Evolutionary conservation across 2,329 filamentous ascomycete species (phyloP).

Genomic region (Daldinia sp.): DNA sequence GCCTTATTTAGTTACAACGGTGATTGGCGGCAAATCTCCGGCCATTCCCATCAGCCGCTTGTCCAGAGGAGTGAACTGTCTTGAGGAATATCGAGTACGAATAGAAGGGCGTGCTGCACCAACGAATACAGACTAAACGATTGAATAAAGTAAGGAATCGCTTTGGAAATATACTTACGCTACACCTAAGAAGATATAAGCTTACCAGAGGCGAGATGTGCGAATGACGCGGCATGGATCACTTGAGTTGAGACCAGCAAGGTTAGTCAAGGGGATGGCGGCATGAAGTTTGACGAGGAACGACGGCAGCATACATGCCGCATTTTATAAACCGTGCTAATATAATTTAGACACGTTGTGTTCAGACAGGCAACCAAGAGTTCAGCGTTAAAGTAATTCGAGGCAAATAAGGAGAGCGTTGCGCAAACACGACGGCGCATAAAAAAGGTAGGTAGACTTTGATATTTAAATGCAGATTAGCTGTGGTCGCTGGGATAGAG

Average conservation of each 20-base stretch:
- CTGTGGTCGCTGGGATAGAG: slow-evolving; percentile 23
- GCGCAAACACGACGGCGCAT: slow-evolving; percentile 10
- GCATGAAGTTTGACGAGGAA: slow-evolving; percentile 26
- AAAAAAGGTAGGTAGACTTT: slow-evolving; percentile 12
- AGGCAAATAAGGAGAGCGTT: slow-evolving; percentile 9
- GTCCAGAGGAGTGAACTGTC: slow-evolving; percentile 36
- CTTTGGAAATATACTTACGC: slow-evolving; percentile 10
- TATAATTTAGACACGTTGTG: slow-evolving; percentile 2
- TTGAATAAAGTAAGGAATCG: not conserved
- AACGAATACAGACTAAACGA: not conserved
- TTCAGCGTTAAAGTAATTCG: not conserved
- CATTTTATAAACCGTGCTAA: not conserved
- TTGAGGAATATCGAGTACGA: slow-evolving; percentile 23
- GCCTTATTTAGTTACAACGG: slow-evolving; percentile 19
- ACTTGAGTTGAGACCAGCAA: slow-evolving; percentile 4
- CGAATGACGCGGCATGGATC: slow-evolving; percentile 6
- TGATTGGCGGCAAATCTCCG: slow-evolving; percentile 39
- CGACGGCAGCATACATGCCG: slow-evolving; percentile 28
- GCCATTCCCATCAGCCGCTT: slow-evolving; percentile 22
- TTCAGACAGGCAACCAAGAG: not conserved
- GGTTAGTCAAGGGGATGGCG: slow-evolving; percentile 26
- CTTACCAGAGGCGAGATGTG: not conserved
- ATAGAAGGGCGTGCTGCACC: slow-evolving; percentile 13
- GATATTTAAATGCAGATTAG: slow-evolving; percentile 25
- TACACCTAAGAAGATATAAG: not conserved